Conservation (phyloP, 2,329 filamentous ascomycete genomes). For the Monosporascus sp. region DNA sequence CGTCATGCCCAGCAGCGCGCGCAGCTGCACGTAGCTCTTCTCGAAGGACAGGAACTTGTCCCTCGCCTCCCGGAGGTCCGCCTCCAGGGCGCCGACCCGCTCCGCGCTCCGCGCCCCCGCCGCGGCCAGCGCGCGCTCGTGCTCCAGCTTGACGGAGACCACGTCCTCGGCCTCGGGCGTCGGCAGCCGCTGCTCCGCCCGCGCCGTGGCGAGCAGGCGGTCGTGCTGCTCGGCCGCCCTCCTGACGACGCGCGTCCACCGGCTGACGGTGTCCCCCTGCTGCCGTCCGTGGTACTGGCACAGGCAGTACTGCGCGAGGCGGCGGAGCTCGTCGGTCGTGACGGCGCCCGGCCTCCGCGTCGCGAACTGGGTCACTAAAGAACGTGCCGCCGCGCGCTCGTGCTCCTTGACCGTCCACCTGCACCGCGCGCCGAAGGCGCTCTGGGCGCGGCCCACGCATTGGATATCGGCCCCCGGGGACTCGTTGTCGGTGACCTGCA, state of each 20-base stretch:
- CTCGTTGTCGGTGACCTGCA: neutral
- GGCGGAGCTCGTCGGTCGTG: neutral
- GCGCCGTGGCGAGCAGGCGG: neutral
- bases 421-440: neutral
- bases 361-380: neutral
- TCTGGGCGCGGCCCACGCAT: neutral
- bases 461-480: neutral
- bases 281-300: neutral
- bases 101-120: neutral
- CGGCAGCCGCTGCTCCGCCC: neutral
- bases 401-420: neutral
- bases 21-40: neutral
- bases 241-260: neutral
- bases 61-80: neutral
- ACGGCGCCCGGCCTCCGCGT: neutral
- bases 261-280: neutral
- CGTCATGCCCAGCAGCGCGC: neutral
- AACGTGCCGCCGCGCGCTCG: neutral
- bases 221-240: neutral
- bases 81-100: neutral
- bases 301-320: neutral
- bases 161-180: neutral
- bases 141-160: neutral
- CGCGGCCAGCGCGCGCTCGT: neutral
- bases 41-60: neutral